Base-by-base conservation (phyloP, 106 monocot genomes). In the Dendrobium officinale region DNA sequence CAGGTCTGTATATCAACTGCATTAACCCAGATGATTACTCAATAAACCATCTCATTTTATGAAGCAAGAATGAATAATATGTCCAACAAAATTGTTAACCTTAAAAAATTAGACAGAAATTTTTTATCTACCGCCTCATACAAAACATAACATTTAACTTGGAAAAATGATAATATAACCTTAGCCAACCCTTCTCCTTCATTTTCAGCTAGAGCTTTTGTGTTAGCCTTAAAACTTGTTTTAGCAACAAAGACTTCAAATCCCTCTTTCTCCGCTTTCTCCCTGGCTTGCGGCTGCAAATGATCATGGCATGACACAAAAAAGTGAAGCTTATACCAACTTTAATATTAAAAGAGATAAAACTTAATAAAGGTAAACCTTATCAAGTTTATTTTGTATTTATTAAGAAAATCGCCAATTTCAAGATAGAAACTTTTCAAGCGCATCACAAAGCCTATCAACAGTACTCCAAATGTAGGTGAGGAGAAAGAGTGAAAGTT, bases 161-260 rank as follows among this genome's bases (percentile, higher is more conserved):
- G 15, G 29, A 11, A 11, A 42, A 49, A n/a, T 26, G 49, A 76
- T 42, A 17, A 75, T 11, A 43, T 92, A 17, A 98, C 98, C 98
- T 98, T 98, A 44, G 98, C 98, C 68, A 95, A 79, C 37, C 98
- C 98, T 54, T 98, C 98, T 33, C 94, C 98, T 92, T 98, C 98
- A 87, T 98, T 98, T 82, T 98, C 94, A 78, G 92, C 98, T 61
- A 98, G 77, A 83, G 98, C 98, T 84, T 98, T 98, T 61, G 98
- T 98, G 72, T 98, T 98, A 22, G 98, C 94, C 83, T 98, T 98
- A 55, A 95, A 98, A 81, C 98, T 98, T 67, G 98, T 98, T 80
- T 98, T 98, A 45, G 92, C 92, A 66, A 98, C 81, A 82, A 89
- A 88, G 55, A 98, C 77, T 70, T 89, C 87, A 81, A 91, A 95